Conservation (phyloP, 148 eudicot genomes). For the Chenopodium formosanum region DNA sequence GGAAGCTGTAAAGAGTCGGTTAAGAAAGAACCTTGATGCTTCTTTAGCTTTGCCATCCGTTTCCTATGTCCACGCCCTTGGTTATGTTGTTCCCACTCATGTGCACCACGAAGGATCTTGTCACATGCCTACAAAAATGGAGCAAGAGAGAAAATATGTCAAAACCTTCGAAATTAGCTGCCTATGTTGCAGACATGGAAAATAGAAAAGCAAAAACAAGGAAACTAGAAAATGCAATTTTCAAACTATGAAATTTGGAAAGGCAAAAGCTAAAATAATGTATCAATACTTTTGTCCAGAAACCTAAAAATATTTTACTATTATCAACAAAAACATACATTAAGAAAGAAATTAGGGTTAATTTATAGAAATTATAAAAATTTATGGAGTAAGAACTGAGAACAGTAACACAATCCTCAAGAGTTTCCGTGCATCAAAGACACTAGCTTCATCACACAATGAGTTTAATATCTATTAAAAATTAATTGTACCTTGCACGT, state of each 20-base stretch:
- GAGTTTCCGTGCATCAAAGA: not conserved
- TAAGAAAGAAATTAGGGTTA: too few relatives aligned
- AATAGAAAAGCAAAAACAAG: not conserved
- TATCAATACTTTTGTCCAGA: too few relatives aligned
- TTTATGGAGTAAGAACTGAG: not conserved
- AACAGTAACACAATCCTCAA: not conserved
- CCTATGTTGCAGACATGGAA: not conserved
- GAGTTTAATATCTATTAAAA: not conserved
- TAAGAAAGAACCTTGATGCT: slow-evolving; percentile 33
- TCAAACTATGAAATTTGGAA: not conserved
- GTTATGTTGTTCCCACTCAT: slow-evolving; percentile 89
- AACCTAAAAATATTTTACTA: too few relatives aligned
- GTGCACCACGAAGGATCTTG: slow-evolving; percentile 77
- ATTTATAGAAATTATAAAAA: not conserved
- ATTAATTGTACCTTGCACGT: slow-evolving; percentile 59
- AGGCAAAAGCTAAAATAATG: not conserved
- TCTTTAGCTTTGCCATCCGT: slow-evolving; percentile 49
- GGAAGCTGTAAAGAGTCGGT: not conserved
- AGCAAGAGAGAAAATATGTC: not conserved
- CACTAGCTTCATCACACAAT: not conserved
- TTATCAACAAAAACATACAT: too few relatives aligned
- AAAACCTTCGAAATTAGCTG: not conserved
- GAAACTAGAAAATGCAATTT: not conserved
- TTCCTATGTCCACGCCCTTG: slow-evolving; percentile 85
- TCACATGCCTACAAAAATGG: slow-evolving; percentile 59